Evolutionary conservation across 495 filamentous ascomycete species (phyloP).

Genomic region (Penicillium nucicola): DNA sequence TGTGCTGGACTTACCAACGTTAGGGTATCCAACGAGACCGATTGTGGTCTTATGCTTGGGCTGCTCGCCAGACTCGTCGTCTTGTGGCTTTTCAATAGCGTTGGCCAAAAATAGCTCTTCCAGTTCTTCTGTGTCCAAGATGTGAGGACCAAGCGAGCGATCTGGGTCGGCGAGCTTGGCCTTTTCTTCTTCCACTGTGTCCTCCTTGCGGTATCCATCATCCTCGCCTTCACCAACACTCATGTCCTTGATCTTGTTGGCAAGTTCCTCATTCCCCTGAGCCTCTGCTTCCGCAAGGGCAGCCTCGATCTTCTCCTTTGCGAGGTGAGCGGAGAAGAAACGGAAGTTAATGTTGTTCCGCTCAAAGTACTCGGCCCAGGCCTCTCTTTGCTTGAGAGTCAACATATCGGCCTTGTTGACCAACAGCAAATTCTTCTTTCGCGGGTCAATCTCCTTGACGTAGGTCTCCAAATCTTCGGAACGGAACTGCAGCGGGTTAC

Average conservation of each 20-base stretch:
- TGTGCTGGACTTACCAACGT: constrained; percentile 98
- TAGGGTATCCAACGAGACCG: constrained; percentile 96
- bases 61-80: constrained; percentile 36
- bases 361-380: constrained; percentile 89
- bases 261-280: constrained; percentile 33
- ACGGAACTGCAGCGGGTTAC: constrained; percentile 91
- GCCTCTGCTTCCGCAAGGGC: constrained; percentile 42
- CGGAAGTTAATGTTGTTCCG: constrained; percentile 76
- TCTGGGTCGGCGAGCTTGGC: constrained; percentile 26
- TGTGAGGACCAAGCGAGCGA: constrained; percentile 60
- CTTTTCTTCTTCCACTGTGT: constrained; percentile 14
- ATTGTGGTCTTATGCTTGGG: constrained; percentile 68
- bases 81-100: constrained; percentile 50
- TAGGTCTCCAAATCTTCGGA: constrained; percentile 92
- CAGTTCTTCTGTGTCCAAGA: constrained; percentile 87
- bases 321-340: constrained; percentile 93
- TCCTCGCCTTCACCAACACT: constrained; percentile 41
- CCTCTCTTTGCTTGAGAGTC: constrained; percentile 76
- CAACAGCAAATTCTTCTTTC: constrained; percentile 87
- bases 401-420: constrained; percentile 99
- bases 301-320: constrained; percentile 82
- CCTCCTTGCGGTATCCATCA: constrained; percentile 19
- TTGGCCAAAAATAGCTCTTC: constrained; percentile 83
- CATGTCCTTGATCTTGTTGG: constrained; percentile 31
- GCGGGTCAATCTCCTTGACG: constrained; percentile 83